A percentile compares a stretch with the other conserved stretches of the same genome.
phyloP scores from a whole-genome alignment of 2,329 filamentous ascomycete species.

The Fusarium chlamydosporum region DNA sequence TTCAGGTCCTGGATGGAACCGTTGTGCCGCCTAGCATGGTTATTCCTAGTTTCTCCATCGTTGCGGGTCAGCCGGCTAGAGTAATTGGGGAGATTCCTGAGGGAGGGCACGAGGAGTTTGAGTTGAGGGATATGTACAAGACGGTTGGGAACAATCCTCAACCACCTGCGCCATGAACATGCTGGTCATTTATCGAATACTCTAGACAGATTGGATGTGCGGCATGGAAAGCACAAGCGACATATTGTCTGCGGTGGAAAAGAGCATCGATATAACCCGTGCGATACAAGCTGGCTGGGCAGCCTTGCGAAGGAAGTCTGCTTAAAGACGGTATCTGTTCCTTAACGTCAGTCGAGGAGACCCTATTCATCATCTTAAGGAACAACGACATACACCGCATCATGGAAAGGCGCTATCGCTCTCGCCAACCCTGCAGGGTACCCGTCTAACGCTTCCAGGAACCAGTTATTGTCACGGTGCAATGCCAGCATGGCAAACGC shows the following conservation, averaged over 20 bases:
- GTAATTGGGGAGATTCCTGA: constrained; percentile 86
- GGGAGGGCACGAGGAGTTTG: constrained; percentile 75
- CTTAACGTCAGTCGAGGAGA: background rate
- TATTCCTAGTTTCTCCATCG: constrained; percentile 90
- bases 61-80: constrained; percentile 84
- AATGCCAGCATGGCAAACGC: constrained; percentile 5
- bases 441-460: no score
- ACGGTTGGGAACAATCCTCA: constrained; percentile 71
- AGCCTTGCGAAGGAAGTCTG: background rate
- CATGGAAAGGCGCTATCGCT: background rate
- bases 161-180: constrained; percentile 49
- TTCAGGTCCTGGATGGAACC: constrained; percentile 85
- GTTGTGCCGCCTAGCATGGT: constrained; percentile 91
- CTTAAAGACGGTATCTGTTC: background rate
- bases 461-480: background rate
- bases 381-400: background rate
- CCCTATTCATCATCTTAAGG: background rate
- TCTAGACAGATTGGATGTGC: background rate
- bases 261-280: no score
- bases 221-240: background rate
- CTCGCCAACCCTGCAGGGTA: background rate
- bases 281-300: background rate
- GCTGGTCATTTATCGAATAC: background rate
- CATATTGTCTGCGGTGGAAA: background rate
- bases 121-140: constrained; percentile 75